phyloP scores from a whole-genome alignment of 805 yeast species.

The Starmera amethionina region DNA sequence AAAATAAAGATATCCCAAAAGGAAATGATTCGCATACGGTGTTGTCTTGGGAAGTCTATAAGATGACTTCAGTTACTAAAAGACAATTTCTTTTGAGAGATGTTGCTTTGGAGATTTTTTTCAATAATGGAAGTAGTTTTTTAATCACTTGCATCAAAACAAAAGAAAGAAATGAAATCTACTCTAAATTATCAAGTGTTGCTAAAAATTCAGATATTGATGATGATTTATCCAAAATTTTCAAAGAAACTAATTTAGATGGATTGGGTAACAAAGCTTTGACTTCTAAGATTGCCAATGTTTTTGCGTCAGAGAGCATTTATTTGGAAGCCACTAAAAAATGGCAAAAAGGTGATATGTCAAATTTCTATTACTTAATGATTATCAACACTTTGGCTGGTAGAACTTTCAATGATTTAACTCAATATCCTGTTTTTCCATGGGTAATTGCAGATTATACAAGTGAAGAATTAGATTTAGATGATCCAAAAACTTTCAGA shows the following conservation, averaged over 20 bases:
- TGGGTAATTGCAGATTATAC: slow-evolving; percentile 83
- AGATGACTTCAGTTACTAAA: slow-evolving; percentile 56
- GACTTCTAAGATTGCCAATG: slow-evolving; percentile 34
- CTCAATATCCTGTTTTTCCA: slow-evolving; percentile 88
- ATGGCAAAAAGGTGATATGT: slow-evolving; percentile 72
- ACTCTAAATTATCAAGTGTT: slow-evolving; percentile 35
- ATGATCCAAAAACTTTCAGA: slow-evolving; percentile 51
- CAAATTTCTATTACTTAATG: slow-evolving; percentile 77
- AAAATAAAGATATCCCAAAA: slow-evolving; percentile 15
- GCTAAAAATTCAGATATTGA: slow-evolving; percentile 45
- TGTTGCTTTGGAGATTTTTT: slow-evolving; percentile 71
- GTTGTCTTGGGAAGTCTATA: slow-evolving; percentile 50
- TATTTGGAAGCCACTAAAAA: slow-evolving; percentile 45
- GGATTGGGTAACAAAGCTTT: slow-evolving; percentile 26
- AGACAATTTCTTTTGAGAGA: slow-evolving; percentile 71
- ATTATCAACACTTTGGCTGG: slow-evolving; percentile 79
- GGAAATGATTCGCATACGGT: slow-evolving; percentile 31
- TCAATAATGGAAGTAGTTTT: slow-evolving; percentile 61
- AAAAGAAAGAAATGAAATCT: slow-evolving; percentile 46
- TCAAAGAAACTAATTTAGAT: slow-evolving; percentile 34
- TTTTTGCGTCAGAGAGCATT: slow-evolving; percentile 28
- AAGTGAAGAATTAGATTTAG: slow-evolving; percentile 59
- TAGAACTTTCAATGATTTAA: slow-evolving; percentile 77
- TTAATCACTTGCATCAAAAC: slow-evolving; percentile 54
- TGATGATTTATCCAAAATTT: slow-evolving; percentile 41